Evolutionary conservation across 352 stramenopile species (phyloP), one percentile per base, ranked within the genome.

Genomic region (Pythium dissotocum): DNA sequence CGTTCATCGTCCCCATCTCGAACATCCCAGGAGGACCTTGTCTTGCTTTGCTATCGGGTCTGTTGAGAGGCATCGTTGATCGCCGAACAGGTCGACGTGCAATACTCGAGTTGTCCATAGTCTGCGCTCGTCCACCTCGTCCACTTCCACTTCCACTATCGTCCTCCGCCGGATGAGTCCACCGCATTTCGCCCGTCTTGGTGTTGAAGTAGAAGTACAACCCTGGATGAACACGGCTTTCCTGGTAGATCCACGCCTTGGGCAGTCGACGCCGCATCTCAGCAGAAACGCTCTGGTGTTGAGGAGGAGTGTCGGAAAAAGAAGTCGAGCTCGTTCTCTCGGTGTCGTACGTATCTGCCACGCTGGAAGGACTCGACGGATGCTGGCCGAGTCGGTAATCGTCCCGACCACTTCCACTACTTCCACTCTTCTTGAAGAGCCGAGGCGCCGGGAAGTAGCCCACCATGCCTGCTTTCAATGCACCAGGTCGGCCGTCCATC

Each of bases 121-220:
- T 52, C 16, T 52, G 44, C 6, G 44, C 44, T 7, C 44, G 44
- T 40, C 54, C 70, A 58, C 74, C 66, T 48, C 78, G 67, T 61
- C 38, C 30, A 38, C 42, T 10, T 60, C 44, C 12, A 65, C 1
- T 52, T 36, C 57, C 64, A 0, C 36, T 57, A 30, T 30, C 28
- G 28, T 30, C 28, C 18, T 71, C 64, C 28, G 55, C 81, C 2
- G 87, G 87, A 42, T 88, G 68, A 16, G 90, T 82, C 85, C 85
- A 93, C 56, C 77, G 86, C 13, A 85, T 89, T 46, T 81, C 77
- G 14, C 83, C 79, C 9, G 84, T 82, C 36, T 78, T 63, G 44
- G 91, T 75, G 52, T 82, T 87, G 49, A 87, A 89, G 64, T 90
- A 94, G 58, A 80, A 89, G 46, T 67, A 76, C 6, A 83, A 80